Conservation (phyloP, 495 filamentous ascomycete species). For the Neurospora tetraspora region DNA sequence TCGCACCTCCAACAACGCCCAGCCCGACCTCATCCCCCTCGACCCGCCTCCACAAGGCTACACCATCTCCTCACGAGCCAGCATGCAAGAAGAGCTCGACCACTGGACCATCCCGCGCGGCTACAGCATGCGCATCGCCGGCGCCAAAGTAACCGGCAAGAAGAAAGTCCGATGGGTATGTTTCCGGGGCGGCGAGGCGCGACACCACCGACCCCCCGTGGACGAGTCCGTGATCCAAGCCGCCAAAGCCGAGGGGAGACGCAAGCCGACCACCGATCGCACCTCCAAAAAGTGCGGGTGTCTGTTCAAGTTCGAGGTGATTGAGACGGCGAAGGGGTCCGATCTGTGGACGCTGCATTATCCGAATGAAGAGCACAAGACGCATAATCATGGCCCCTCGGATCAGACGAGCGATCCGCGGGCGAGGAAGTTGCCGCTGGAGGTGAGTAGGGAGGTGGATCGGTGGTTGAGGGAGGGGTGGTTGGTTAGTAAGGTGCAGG, state of each 20-base stretch:
- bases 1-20: conserved; percentile 3
- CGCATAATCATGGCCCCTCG: conserved; percentile 26
- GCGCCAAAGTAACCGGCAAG: conserved; percentile 26
- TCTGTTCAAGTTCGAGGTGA: conserved; percentile 26
- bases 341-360: conserved; percentile 29
- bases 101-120: conserved; percentile 25
- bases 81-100: conserved; percentile 29
- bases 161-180: conserved; percentile 29
- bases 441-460: conserved; percentile 22
- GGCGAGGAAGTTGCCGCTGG: conserved; percentile 22
- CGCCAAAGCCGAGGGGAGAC: conserved; percentile 22
- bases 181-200: conserved; percentile 27
- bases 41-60: conserved; percentile 24
- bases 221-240: conserved; percentile 16
- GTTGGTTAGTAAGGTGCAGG: conserved; percentile 27
- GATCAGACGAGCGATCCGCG: conserved; percentile 24
- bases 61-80: conserved; percentile 21
- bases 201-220: conserved; percentile 23
- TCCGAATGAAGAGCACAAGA: conserved; percentile 27
- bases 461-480: conserved; percentile 24
- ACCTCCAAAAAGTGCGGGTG: conserved; percentile 28
- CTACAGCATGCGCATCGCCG: conserved; percentile 32
- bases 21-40: conserved; percentile 16
- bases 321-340: conserved; percentile 22
- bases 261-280: conserved; percentile 28